These are phyloP conservation scores for sweet orange (Citrus sinensis) DNA, from an alignment of 345 rosid genomes.

Conservation along the genomic window DVS_A1.0 CM039163.1:44238001-44238500, in stretches of 20 bases:
- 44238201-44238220: slow-evolving; percentile 31
- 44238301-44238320: slow-evolving; percentile 49
- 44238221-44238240: slow-evolving; percentile 60
- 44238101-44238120: slow-evolving; percentile 50
- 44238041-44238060: slow-evolving; percentile 55
- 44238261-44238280: slow-evolving; percentile 42
- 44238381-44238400: slow-evolving; percentile 40
- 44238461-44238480: too few relatives aligned
- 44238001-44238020: slow-evolving; percentile 56
- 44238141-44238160: slow-evolving; percentile 25
- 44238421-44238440: slow-evolving; percentile 50
- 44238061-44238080: slow-evolving; percentile 60
- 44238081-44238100: slow-evolving; percentile 59
- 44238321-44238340: slow-evolving; percentile 68
- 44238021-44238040: slow-evolving; percentile 69
- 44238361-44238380: slow-evolving; percentile 35
- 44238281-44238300: slow-evolving; percentile 40
- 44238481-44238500: too few relatives aligned
- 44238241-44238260: slow-evolving; percentile 46
- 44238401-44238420: slow-evolving; percentile 29
- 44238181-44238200: slow-evolving; percentile 58
- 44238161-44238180: slow-evolving; percentile 44
- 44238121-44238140: slow-evolving; percentile 51
- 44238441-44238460: slow-evolving; percentile 17
- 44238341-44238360: slow-evolving; percentile 76